Evolutionary conservation across 768 basidiomycete species (phyloP).

Genomic region (Serendipita vermifera): DNA sequence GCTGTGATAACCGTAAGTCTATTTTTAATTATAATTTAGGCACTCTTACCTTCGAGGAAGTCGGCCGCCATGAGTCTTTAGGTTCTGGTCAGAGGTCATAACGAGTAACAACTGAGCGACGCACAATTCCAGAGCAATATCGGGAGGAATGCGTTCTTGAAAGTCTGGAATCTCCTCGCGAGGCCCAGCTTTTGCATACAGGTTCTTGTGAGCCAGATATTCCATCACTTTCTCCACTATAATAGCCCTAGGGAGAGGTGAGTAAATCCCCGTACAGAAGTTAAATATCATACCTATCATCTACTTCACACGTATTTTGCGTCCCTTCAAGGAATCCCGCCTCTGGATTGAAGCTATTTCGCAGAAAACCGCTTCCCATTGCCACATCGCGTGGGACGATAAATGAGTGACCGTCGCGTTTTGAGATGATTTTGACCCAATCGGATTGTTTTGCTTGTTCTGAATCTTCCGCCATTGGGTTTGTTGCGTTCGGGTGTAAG

Average conservation of each 20-base stretch:
- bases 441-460: constrained; percentile 22
- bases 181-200: constrained; percentile 54
- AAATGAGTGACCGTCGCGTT: constrained; percentile 63
- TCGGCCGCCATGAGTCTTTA: constrained; percentile 26
- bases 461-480: background rate
- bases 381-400: constrained; percentile 66
- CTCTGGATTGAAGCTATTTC: constrained; percentile 66
- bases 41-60: constrained; percentile 24
- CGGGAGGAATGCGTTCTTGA: constrained; percentile 68
- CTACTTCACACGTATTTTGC: constrained; percentile 53
- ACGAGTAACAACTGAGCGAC: constrained; percentile 23
- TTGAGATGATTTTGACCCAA: constrained; percentile 67
- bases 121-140: constrained; percentile 80
- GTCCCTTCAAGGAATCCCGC: constrained; percentile 65
- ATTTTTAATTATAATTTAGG: too few relatives aligned
- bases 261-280: background rate
- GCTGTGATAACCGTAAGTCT: too few relatives aligned
- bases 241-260: constrained; percentile 28
- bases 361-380: constrained; percentile 65
- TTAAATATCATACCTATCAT: constrained; percentile 44
- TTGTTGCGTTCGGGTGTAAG: background rate
- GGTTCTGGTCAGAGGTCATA: background rate
- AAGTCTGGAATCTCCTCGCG: constrained; percentile 82
- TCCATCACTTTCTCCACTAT: constrained; percentile 82
- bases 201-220: constrained; percentile 73